A percentile compares a stretch with the other conserved stretches of the same genome.
phyloP scores from a whole-genome alignment of 306 rosid species.

The Arachis hypogaea region DNA sequence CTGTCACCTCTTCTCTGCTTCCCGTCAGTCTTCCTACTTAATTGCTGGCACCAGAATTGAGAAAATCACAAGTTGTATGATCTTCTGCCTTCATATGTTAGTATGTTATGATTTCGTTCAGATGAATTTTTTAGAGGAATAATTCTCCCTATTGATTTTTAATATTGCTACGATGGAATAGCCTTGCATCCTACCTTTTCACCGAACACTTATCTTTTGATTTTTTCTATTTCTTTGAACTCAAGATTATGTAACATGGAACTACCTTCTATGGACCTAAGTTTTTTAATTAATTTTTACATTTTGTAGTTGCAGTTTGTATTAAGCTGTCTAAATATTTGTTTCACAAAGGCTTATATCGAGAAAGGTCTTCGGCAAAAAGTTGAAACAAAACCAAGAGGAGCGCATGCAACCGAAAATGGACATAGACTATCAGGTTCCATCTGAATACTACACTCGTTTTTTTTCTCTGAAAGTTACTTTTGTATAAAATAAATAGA shows the following conservation, averaged over 20 bases:
- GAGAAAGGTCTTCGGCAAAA: constrained; percentile 92
- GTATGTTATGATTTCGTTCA: not conserved
- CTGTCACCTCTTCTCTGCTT: no score
- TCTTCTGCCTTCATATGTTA: not conserved
- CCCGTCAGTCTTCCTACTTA: constrained; percentile 68
- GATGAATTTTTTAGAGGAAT: not conserved
- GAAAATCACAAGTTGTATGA: constrained; percentile 83
- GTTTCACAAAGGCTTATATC: constrained; percentile 79
- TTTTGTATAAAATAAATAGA: no score
- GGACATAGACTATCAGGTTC: constrained; percentile 99
- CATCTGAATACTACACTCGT: not conserved
- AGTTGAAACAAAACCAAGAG: constrained; percentile 73
- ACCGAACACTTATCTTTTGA: not conserved
- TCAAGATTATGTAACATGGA: constrained; percentile 6
- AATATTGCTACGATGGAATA: constrained; percentile 13
- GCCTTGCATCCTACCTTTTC: constrained; percentile 9
- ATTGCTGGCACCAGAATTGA: constrained; percentile 99
- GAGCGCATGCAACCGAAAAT: constrained; percentile 99
- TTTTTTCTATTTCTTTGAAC: constrained; percentile 27
- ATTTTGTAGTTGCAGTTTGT: not conserved
- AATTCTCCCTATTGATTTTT: constrained; percentile 12
- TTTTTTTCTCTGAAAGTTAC: no score
- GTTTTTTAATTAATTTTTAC: constrained; percentile 26
- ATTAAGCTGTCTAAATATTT: constrained; percentile 16
- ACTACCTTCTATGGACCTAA: not conserved